A percentile compares a stretch with the other conserved stretches of the same genome.
phyloP scores from a whole-genome alignment of 2,329 filamentous ascomycete genomes.

The Aspergillus pseudoterreus region DNA sequence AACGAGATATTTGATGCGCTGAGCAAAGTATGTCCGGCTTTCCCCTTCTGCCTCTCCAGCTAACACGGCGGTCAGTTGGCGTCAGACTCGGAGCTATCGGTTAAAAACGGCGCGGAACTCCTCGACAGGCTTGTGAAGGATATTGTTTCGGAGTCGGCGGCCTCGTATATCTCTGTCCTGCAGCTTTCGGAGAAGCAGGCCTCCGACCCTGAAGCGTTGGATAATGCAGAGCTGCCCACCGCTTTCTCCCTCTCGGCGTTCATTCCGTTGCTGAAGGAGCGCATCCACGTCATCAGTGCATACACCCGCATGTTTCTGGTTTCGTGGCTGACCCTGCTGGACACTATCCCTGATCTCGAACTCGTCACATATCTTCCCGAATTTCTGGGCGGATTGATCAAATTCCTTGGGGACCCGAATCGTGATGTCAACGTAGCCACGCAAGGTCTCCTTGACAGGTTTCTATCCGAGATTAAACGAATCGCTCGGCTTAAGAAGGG shows the following conservation, averaged over 20 bases:
- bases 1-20: conserved; percentile 97
- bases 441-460: conserved; percentile 81
- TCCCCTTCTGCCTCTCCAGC: conserved; percentile 10
- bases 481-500: conserved; percentile 91
- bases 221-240: conserved; percentile 59
- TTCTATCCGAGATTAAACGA: conserved; percentile 88
- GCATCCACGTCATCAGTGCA: conserved; percentile 90
- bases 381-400: conserved; percentile 83
- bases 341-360: conserved; percentile 95
- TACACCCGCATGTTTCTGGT: conserved; percentile 94
- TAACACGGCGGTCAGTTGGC: conserved; percentile 61
- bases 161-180: conserved; percentile 88
- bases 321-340: conserved; percentile 89
- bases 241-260: conserved; percentile 90
- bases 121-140: conserved; percentile 93
- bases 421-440: conserved; percentile 93
- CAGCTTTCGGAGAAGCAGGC: conserved; percentile 56
- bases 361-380: conserved; percentile 88
- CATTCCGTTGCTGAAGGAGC: conserved; percentile 87
- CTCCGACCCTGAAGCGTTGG: conserved; percentile 37
- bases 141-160: conserved; percentile 90
- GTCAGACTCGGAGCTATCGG: conserved; percentile 91
- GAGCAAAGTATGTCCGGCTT: conserved; percentile 67
- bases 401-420: conserved; percentile 88
- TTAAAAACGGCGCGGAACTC: conserved; percentile 96